Conservation (phyloP, 2,329 filamentous ascomycete species). For the Xenosphaeropsis pyriputrescens region DNA sequence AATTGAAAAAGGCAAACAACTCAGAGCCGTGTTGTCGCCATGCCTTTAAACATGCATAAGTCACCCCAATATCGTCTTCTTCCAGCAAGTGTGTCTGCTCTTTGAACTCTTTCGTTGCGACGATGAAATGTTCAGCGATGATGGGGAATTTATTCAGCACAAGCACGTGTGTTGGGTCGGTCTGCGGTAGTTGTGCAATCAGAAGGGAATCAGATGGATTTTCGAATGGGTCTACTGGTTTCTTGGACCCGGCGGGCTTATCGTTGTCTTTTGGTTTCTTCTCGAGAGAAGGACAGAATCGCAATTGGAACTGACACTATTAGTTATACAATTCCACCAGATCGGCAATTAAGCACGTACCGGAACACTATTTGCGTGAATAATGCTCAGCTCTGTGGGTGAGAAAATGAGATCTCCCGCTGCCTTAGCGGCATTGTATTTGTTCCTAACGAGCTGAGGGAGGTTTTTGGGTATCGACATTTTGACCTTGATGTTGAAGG, state of each 20-base stretch:
- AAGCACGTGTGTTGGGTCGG: constrained; percentile 37
- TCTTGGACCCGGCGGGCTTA: constrained; percentile 15
- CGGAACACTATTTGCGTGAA: constrained; percentile 12
- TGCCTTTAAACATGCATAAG: constrained; percentile 44
- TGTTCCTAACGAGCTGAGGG: constrained; percentile 12
- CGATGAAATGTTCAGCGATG: constrained; percentile 56
- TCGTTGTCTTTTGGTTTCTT: constrained; percentile 42
- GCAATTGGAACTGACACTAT: constrained; percentile 48
- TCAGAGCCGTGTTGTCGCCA: constrained; percentile 25
- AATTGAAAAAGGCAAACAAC: constrained; percentile 32
- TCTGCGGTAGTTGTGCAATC: constrained; percentile 30
- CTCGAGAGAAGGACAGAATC: constrained; percentile 54
- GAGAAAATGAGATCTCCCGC: constrained; percentile 14
- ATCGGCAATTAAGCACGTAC: constrained; percentile 6
- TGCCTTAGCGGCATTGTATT: constrained; percentile 14
- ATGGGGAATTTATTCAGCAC: constrained; percentile 66
- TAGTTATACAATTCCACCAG: background rate
- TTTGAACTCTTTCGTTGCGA: constrained; percentile 48
- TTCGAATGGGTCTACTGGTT: constrained; percentile 48
- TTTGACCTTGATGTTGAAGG: no score
- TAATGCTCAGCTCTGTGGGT: constrained; percentile 13
- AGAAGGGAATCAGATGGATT: constrained; percentile 38
- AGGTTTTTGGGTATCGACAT: constrained; percentile 5
- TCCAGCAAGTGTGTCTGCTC: constrained; percentile 52
- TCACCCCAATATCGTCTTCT: constrained; percentile 40